Evolutionary conservation across 108 stramenopile species (phyloP).

Genomic region (Cyclotella sp.): DNA sequence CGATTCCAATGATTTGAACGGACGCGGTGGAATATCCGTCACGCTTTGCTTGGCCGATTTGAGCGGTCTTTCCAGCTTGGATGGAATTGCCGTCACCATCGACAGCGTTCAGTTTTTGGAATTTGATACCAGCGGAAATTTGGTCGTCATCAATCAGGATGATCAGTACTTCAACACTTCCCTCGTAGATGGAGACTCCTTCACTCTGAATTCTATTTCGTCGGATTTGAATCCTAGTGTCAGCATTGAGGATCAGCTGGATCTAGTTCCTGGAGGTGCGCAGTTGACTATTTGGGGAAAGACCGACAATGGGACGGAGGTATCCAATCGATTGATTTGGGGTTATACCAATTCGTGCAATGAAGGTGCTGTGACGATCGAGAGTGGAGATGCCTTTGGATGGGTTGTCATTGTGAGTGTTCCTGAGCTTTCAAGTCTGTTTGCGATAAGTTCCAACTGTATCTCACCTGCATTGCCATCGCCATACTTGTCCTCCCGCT

Average conservation of each 20-base stretch:
- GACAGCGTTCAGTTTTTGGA: constrained; percentile 34
- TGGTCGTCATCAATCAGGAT: constrained; percentile 45
- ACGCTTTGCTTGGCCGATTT: constrained; percentile 21
- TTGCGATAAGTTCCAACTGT: too few species aligned
- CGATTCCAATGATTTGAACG: constrained; percentile 9
- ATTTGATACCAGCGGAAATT: constrained; percentile 36
- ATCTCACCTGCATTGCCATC: too few species aligned
- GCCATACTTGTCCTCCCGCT: neutral
- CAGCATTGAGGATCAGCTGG: constrained; percentile 23
- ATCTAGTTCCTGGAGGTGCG: constrained; percentile 31
- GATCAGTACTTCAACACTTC: constrained; percentile 24
- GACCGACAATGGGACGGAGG: constrained; percentile 10
- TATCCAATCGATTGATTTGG: constrained; percentile 36
- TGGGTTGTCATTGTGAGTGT: constrained; percentile 38
- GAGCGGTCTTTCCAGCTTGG: neutral
- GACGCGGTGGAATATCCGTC: constrained; percentile 14
- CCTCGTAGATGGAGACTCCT: constrained; percentile 22
- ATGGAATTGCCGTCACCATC: neutral
- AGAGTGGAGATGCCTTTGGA: constrained; percentile 34
- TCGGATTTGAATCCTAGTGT: constrained; percentile 20
- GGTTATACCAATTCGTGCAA: constrained; percentile 34
- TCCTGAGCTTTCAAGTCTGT: neutral
- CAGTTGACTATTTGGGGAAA: constrained; percentile 23
- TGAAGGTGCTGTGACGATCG: constrained; percentile 14
- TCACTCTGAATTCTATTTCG: constrained; percentile 28